Evolutionary conservation across 2,329 filamentous ascomycete species (phyloP), one percentile per base, ranked within the genome.

Genomic region (Hymenoscyphus repandus): DNA sequence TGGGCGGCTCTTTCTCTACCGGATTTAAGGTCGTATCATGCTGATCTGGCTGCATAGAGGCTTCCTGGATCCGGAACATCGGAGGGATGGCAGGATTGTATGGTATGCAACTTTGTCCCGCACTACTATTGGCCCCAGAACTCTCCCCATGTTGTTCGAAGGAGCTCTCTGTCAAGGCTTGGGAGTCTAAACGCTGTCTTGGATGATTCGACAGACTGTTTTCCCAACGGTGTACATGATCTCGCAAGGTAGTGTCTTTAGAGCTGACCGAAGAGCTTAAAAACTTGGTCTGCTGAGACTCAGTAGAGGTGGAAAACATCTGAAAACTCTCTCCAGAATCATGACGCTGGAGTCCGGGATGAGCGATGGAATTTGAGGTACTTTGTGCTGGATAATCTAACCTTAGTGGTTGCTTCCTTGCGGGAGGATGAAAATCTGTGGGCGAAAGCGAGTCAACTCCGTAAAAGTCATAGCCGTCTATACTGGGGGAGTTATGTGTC

Each of bases 401-500:
- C 17, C 64, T 62, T 5, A 70, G 55, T 5, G 68, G 65, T 48
- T 69, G 69, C 49, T 68, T 69, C 56, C 68, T 71, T 47, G 66
- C 70, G 5, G 72, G 63, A 7, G 64, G 58, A 7, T 74, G 77
- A 45, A 81, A 75, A 53, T 82, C 77, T 42, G 82, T 77, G 40
- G 70, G 44, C 69, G 68, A 49, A 77, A 64, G 53, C 57, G 67
- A 75, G n/a, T 80, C 79, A 27, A 80, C 69, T 58, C 80, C 82
- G 61, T 84, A 84, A 60, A 85, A 85, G 63, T 85, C 81, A 58
- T 85, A 84, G 0, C 81, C 81, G 56, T 83, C 80, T 1, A 63
- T 48, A 49, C 61, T 64, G 17, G 62, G 60, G 9, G 53, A 39
- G 17, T 49, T 51, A 9, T 59, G 34, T 5, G 57, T 54, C 7